These are phyloP conservation scores for Paecilomyces formosus DNA, from an alignment of 2,329 filamentous ascomycete genomes.

Conservation along the genomic window DNA sequence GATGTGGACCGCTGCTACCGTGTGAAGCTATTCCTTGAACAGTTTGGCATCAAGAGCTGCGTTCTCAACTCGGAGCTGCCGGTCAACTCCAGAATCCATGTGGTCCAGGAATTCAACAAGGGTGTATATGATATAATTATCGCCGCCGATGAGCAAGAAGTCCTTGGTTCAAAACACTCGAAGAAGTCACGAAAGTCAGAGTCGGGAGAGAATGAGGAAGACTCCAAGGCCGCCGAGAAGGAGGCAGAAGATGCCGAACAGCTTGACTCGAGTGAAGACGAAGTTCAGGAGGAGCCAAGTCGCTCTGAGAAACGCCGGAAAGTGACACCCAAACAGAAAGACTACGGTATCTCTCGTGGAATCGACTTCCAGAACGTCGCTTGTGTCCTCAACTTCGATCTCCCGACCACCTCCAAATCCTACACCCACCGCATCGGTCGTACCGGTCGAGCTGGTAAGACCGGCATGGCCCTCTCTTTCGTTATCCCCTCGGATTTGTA, in stretches of 20 bases:
- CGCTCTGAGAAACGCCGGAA: slow-evolving; percentile 53
- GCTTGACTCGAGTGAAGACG: neutral
- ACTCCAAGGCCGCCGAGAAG: slow-evolving; percentile 15
- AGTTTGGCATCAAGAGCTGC: slow-evolving; percentile 90
- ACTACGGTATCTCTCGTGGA: slow-evolving; percentile 91
- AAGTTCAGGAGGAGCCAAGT: neutral
- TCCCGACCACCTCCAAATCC: slow-evolving; percentile 78
- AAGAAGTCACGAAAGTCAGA: slow-evolving; percentile 27
- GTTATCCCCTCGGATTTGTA: slow-evolving; percentile 75
- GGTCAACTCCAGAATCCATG: slow-evolving; percentile 85
- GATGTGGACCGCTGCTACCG: slow-evolving; percentile 88
- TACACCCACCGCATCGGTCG: slow-evolving; percentile 97
- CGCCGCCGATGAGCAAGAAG: slow-evolving; percentile 84
- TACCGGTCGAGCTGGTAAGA: slow-evolving; percentile 82
- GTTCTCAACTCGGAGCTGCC: slow-evolving; percentile 92
- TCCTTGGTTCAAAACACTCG: slow-evolving; percentile 50
- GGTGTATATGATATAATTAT: slow-evolving; percentile 97
- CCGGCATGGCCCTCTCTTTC: slow-evolving; percentile 93
- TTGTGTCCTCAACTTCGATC: slow-evolving; percentile 93
- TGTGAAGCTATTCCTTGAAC: slow-evolving; percentile 89
- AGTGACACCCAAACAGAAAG: slow-evolving; percentile 64
- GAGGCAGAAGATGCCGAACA: slow-evolving; percentile 18
- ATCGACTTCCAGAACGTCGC: slow-evolving; percentile 96
- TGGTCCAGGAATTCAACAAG: slow-evolving; percentile 95
- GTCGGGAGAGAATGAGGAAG: slow-evolving; percentile 31